Conservation (phyloP, 2,329 filamentous ascomycete genomes). For the Penicillium sp. region DNA sequence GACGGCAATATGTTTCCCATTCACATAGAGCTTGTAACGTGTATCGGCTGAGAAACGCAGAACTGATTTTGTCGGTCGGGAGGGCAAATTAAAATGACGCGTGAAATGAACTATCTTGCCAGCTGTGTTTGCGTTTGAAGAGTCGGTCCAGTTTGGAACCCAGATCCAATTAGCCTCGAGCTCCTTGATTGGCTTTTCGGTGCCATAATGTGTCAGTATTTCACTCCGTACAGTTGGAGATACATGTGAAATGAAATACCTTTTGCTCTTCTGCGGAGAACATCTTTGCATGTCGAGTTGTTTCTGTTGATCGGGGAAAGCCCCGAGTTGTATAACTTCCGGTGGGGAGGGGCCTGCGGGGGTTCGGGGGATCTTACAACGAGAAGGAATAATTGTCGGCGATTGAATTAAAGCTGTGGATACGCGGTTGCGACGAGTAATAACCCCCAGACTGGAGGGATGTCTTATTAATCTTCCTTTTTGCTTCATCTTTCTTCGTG, state of each 20-base stretch:
- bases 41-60: slow-evolving; percentile 44
- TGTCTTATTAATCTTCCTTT: background rate
- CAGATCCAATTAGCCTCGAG: background rate
- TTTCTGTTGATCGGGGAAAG: background rate
- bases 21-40: slow-evolving; percentile 46
- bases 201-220: background rate
- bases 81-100: slow-evolving; percentile 18
- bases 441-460: background rate
- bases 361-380: background rate
- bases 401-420: background rate
- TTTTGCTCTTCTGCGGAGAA: background rate
- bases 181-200: background rate
- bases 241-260: background rate
- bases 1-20: slow-evolving; percentile 37
- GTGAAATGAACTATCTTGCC: background rate
- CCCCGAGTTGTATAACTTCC: background rate
- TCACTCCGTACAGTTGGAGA: rapidly evolving
- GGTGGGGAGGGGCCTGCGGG: background rate
- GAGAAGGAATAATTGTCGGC: background rate
- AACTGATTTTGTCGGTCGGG: slow-evolving; percentile 17
- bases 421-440: background rate
- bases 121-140: background rate
- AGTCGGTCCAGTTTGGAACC: background rate
- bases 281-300: background rate
- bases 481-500: background rate